Conservation (phyloP, 1,139 yeast genomes). For the Geotrichum candidum region DNA sequence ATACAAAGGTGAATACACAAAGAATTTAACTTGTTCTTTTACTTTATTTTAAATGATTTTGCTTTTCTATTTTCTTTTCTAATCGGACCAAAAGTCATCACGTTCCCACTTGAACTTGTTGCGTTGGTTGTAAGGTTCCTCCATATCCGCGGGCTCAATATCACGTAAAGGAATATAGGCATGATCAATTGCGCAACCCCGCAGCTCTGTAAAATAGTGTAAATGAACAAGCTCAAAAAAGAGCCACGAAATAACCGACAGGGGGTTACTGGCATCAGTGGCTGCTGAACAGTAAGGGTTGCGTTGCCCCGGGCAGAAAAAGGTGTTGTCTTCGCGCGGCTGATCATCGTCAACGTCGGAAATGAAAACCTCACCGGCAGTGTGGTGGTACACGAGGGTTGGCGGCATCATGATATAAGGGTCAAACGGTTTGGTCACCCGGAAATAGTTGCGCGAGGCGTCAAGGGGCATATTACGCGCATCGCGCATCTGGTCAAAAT, state of each 20-base stretch:
- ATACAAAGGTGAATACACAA: too few species aligned
- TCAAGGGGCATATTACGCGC: background rate
- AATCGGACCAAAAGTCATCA: background rate
- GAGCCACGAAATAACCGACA: background rate
- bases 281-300: slow-evolving; percentile 11
- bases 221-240: slow-evolving; percentile 11
- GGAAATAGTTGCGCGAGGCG: slow-evolving; percentile 14
- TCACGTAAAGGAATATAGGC: slow-evolving; percentile 11
- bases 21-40: too few species aligned
- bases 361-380: slow-evolving; percentile 20
- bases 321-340: slow-evolving; percentile 12
- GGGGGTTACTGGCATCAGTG: background rate
- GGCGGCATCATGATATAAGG: slow-evolving; percentile 18
- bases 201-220: slow-evolving; percentile 17
- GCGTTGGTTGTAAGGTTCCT: slow-evolving; percentile 11
- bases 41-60: too few species aligned
- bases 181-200: slow-evolving; percentile 16
- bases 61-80: too few species aligned
- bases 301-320: slow-evolving; percentile 16
- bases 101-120: background rate
- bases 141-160: slow-evolving; percentile 8
- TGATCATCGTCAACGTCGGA: slow-evolving; percentile 6
- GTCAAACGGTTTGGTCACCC: slow-evolving; percentile 20
- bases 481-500: slow-evolving; percentile 46
- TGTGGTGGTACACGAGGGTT: slow-evolving; percentile 16